Conservation (phyloP, 2,329 filamentous ascomycete species). For the Furcasterigmium sp. region DNA sequence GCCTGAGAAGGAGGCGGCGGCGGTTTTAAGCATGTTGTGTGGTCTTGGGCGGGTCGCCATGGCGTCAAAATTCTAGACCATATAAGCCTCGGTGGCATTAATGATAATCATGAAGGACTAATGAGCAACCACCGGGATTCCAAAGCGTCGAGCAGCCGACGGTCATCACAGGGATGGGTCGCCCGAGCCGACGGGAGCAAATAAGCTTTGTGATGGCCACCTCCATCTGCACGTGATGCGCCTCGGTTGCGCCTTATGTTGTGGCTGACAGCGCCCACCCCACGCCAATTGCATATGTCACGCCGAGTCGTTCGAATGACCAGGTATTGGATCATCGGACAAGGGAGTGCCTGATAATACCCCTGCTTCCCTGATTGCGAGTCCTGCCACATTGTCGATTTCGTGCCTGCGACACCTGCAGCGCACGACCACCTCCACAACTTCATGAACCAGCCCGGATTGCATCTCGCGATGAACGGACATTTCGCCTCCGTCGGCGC, state of each 20-base stretch:
- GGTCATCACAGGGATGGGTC: too few species aligned
- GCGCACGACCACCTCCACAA: not conserved
- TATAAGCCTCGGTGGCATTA: too few species aligned
- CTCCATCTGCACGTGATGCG: not conserved
- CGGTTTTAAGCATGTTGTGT: too few species aligned
- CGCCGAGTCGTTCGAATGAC: not conserved
- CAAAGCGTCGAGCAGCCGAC: too few species aligned
- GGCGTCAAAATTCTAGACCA: too few species aligned
- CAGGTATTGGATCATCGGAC: not conserved
- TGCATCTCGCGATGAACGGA: slow-evolving; percentile 57
- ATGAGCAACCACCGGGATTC: too few species aligned
- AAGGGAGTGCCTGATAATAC: not conserved
- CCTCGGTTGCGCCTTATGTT: not conserved
- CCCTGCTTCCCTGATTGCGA: not conserved
- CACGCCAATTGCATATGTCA: not conserved
- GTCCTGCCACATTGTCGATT: not conserved
- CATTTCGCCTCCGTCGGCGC: slow-evolving; percentile 73
- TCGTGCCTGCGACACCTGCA: not conserved
- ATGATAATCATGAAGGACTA: too few species aligned
- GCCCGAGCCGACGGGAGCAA: too few species aligned
- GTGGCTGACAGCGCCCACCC: not conserved
- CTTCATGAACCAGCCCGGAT: not conserved
- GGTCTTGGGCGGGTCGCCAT: too few species aligned
- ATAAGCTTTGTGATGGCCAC: too few species aligned
- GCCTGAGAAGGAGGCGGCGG: not conserved